These are phyloP conservation scores for Kwoniella sp. DNA, from an alignment of 768 basidiomycete species.

Conservation along the genomic window DNA sequence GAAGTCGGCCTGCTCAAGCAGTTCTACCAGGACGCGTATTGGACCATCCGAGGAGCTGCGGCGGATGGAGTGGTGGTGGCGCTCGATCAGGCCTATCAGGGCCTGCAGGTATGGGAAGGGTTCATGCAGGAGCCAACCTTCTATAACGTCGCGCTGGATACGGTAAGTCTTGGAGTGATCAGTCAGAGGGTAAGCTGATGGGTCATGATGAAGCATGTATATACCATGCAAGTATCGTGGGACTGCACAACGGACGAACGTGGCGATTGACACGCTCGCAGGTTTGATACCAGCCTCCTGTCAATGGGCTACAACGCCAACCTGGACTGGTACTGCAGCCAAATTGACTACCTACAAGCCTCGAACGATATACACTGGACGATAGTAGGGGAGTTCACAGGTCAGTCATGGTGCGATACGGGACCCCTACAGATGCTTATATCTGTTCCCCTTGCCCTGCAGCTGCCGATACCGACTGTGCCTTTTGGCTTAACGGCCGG, in stretches of 20 bases:
- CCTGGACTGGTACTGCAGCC: constrained; percentile 38
- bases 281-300: constrained; percentile 32
- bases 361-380: constrained; percentile 64
- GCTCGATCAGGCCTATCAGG: constrained; percentile 39
- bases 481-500: constrained; percentile 75
- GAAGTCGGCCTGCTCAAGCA: constrained; percentile 29
- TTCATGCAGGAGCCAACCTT: constrained; percentile 38
- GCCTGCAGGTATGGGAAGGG: constrained; percentile 35
- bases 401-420: constrained; percentile 17
- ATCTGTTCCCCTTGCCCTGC: neutral
- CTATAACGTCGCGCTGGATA: constrained; percentile 42
- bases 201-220: constrained; percentile 38
- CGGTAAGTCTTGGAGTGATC: no score
- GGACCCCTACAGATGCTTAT: neutral
- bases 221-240: constrained; percentile 35
- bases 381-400: constrained; percentile 82
- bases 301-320: constrained; percentile 38
- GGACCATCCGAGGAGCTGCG: constrained; percentile 10
- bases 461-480: constrained; percentile 55
- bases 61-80: constrained; percentile 23
- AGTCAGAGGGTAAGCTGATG: neutral
- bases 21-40: constrained; percentile 39
- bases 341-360: constrained; percentile 19
- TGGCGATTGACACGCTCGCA: constrained; percentile 1
- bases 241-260: neutral